Percentiles rank a stretch among this genome's conserved stretches.
Evolutionary conservation across 2,329 filamentous ascomycete species (phyloP).

Genomic region (Lecanicillium sp.): DNA sequence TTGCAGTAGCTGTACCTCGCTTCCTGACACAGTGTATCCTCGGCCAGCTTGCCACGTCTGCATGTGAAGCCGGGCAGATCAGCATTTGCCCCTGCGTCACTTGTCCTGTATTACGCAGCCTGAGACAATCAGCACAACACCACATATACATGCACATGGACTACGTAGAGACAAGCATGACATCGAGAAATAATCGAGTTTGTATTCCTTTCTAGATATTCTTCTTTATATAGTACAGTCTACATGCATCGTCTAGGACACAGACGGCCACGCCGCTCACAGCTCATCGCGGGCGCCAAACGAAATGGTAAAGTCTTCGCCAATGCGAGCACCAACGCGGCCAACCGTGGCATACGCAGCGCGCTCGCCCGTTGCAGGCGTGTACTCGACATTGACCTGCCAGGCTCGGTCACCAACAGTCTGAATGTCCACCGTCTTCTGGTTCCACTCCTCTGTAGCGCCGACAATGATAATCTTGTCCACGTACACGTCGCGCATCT

Average conservation of each 20-base stretch:
- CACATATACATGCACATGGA: no score
- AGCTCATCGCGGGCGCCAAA: constrained; percentile 9
- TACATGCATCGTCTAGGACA: background rate
- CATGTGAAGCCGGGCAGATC: no score
- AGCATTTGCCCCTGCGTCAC: no score
- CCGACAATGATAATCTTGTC: constrained; percentile 82
- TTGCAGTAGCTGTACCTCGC: no score
- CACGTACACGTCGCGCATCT: constrained; percentile 68
- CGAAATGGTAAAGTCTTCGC: constrained; percentile 44
- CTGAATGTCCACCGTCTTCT: constrained; percentile 50
- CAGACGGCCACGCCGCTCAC: constrained; percentile 9
- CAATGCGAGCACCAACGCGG: constrained; percentile 43
- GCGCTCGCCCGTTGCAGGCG: constrained; percentile 35
- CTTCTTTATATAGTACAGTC: background rate
- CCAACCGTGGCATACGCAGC: constrained; percentile 47
- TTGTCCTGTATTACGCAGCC: no score
- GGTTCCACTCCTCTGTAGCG: constrained; percentile 65
- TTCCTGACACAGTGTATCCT: no score
- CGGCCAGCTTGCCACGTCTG: no score
- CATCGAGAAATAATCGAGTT: no score
- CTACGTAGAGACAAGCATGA: no score
- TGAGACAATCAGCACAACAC: no score
- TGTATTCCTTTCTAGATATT: no score
- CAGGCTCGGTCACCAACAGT: constrained; percentile 42
- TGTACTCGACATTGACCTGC: constrained; percentile 54